Conservation (phyloP, 495 filamentous ascomycete genomes). For the Aspergillus indologenus region DNA sequence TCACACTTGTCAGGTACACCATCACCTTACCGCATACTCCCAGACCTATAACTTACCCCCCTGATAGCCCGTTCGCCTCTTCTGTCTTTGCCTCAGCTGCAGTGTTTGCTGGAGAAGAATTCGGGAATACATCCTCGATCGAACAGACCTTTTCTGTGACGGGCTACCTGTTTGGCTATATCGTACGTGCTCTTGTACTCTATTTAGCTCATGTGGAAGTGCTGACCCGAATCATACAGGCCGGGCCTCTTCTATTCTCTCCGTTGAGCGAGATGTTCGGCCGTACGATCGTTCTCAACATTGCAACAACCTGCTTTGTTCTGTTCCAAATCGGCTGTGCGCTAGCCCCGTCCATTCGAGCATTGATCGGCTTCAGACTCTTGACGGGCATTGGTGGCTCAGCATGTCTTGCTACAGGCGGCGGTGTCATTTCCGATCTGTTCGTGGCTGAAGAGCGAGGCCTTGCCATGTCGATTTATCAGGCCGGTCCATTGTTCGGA, state of each 20-base stretch:
- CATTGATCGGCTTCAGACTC: constrained; percentile 52
- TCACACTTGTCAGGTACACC: constrained; percentile 16
- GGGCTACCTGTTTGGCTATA: constrained; percentile 14
- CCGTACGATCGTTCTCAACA: constrained; percentile 46
- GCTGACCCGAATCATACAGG: not conserved
- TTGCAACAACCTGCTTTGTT: constrained; percentile 51
- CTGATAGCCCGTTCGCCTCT: constrained; percentile 11
- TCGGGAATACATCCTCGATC: constrained; percentile 9
- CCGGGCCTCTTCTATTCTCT: constrained; percentile 9
- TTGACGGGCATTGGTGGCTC: constrained; percentile 49
- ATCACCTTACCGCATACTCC: not conserved
- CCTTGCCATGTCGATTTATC: constrained; percentile 30
- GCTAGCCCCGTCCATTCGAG: constrained; percentile 40
- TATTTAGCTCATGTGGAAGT: not conserved
- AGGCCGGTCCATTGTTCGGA: constrained; percentile 38
- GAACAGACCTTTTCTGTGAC: constrained; percentile 10
- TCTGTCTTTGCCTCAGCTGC: constrained; percentile 13
- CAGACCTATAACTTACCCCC: not conserved
- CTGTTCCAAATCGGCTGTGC: constrained; percentile 51
- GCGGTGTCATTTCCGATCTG: constrained; percentile 54
- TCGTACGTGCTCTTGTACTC: not conserved
- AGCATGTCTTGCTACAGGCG: constrained; percentile 49
- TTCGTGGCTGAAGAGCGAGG: constrained; percentile 49
- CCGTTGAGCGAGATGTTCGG: constrained; percentile 54
- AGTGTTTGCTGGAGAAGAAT: constrained; percentile 5